These are phyloP conservation scores for Phytopythium ostracodes DNA, from an alignment of 352 stramenopile species.

Conservation along the genomic window DNA sequence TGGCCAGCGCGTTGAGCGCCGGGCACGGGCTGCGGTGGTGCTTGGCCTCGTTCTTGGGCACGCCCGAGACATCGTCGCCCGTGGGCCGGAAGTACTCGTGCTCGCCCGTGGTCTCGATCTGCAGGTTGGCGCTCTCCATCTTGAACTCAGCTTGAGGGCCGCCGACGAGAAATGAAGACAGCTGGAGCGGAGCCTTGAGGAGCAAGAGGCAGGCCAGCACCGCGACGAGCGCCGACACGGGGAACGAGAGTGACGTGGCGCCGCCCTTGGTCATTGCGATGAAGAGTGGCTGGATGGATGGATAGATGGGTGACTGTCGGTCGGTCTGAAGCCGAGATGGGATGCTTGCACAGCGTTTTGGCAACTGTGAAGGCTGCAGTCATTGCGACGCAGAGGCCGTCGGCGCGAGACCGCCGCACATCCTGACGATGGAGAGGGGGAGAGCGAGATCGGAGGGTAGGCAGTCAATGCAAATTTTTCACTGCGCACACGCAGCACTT, in stretches of 20 bases:
- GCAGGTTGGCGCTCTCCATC: neutral
- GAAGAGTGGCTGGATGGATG: neutral
- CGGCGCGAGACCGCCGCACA: neutral
- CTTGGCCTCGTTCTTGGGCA: conserved; percentile 32
- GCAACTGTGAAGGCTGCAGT: neutral
- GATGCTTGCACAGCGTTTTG: neutral
- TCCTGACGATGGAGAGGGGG: neutral
- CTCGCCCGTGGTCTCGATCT: conserved; percentile 3
- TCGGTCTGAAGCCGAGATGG: too few species aligned
- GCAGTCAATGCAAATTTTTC: too few species aligned
- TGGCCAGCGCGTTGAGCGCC: conserved; percentile 64
- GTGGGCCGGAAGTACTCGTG: conserved; percentile 43
- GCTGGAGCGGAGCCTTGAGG: neutral
- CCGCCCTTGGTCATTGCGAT: neutral
- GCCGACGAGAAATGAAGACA: neutral
- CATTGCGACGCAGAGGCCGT: too few species aligned
- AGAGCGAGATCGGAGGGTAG: too few species aligned
- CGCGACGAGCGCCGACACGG: neutral
- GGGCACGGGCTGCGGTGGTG: conserved; percentile 63
- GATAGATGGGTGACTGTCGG: neutral
- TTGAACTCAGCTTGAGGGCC: neutral
- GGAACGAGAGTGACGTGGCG: neutral
- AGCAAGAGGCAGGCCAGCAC: conserved; percentile 1
- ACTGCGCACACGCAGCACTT: too few species aligned
- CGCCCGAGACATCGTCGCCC: conserved; percentile 30